Evolutionary conservation across 345 rosid genomes (phyloP), one percentile per base, ranked within the genome.

Genomic region (Brassica rapa): DNA sequence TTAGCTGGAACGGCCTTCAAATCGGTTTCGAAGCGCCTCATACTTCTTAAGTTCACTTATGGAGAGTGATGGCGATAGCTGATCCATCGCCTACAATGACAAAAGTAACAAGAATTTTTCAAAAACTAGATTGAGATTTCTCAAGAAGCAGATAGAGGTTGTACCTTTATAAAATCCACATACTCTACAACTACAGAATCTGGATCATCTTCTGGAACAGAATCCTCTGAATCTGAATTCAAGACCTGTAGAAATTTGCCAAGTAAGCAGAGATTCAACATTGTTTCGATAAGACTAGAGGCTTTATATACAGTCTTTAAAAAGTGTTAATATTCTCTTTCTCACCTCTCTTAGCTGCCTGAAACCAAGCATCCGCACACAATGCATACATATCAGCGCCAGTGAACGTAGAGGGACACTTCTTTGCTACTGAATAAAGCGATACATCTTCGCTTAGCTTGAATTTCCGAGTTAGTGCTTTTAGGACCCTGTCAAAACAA

Each of bases 331-430:
- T 62, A 43, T 12, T 8, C 55, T 69, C 41, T 49, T 43, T 77
- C 86, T 66, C 62, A 89, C 98, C 94, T 88, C 89, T 53, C 83
- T 92, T 92, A 83, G 98, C 98, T 73, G 98, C 98, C 55, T 91
- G 89, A 86, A 94, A 92, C 98, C 98, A 94, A 80, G 98, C 98
- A 87, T 94, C 98, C 5, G 98, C 95, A 81, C 98, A 92, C 60
- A 94, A 83, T 69, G 98, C 98, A 55, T 94, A 94, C 98, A 89
- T 89, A 83, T 94, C 98, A 59, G 98, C 98, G 24, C 98, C 98
- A 16, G 98, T 92, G 83, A 94, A 92, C 81, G 86, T 94, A 33
- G 87, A 83, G 29, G 98, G 96, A 84, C 98, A 94, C 82, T 85
- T 89, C 82, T 88, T 86, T 62, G 98, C 98, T 67, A 91, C 86